Conservation (phyloP, 257 asterid species). For the Apocynum venetum region DNA sequence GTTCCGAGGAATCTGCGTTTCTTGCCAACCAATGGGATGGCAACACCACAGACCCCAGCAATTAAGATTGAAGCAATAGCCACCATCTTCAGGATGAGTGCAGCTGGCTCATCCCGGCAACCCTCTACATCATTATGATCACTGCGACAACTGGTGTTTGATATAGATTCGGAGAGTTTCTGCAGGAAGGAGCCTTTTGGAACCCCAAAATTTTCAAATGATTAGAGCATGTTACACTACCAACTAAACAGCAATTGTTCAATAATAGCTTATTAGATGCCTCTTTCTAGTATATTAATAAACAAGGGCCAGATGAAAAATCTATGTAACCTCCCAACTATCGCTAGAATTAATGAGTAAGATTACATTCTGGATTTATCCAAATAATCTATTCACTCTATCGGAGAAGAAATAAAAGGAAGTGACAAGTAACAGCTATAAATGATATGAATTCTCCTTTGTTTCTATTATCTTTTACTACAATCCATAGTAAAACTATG, state of each 20-base stretch:
- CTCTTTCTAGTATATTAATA: not conserved
- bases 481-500: not conserved
- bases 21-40: constrained; percentile 76
- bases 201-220: constrained; percentile 20
- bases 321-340: not conserved
- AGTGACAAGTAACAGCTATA: not conserved
- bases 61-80: constrained; percentile 72
- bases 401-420: not conserved
- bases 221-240: constrained; percentile 10
- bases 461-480: not conserved
- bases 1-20: constrained; percentile 65
- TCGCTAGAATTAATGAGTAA: not conserved
- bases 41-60: constrained; percentile 77
- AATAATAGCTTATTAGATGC: not conserved
- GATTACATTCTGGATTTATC: not conserved
- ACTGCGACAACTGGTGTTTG: constrained; percentile 42
- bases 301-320: not conserved
- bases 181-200: constrained; percentile 50
- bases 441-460: not conserved
- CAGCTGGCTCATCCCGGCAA: constrained; percentile 60
- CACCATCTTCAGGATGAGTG: constrained; percentile 60
- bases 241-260: not conserved
- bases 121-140: constrained; percentile 31
- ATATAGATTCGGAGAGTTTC: constrained; percentile 52
- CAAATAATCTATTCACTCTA: not conserved